Percentiles rank a stretch among this genome's conserved stretches.
phyloP scores from a whole-genome alignment of 257 asterid genomes.

The Salvia hispanica region DNA sequence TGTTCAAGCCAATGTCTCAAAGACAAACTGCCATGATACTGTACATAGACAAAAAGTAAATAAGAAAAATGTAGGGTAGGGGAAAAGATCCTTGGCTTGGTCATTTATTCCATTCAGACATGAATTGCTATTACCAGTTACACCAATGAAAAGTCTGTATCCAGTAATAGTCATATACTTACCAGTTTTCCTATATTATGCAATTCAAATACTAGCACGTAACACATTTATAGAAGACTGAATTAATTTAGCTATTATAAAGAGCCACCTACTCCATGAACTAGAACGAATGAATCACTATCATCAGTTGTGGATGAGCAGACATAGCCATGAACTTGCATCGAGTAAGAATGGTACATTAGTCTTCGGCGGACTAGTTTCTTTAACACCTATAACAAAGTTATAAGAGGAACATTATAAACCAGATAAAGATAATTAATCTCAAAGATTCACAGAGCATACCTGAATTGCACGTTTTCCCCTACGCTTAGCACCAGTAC shows the following conservation, averaged over 20 bases:
- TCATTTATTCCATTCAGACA: conserved; percentile 11
- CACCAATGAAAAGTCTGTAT: conserved; percentile 9
- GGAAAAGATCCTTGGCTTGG: background rate
- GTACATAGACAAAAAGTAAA: conserved; percentile 27
- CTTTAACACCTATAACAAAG: conserved; percentile 67
- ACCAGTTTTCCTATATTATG: conserved; percentile 2
- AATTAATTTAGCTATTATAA: conserved; percentile 3
- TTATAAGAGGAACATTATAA: conserved; percentile 26
- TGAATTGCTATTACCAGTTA: conserved; percentile 16
- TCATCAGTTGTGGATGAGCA: conserved; percentile 65
- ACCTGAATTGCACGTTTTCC: conserved; percentile 94
- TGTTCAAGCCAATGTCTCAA: conserved; percentile 97
- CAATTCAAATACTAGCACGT: conserved; percentile 18
- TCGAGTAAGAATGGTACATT: conserved; percentile 84
- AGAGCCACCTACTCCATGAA: conserved; percentile 75
- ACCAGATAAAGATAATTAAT: conserved; percentile 18
- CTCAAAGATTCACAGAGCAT: conserved; percentile 22
- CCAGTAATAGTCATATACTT: background rate
- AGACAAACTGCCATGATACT: conserved; percentile 92
- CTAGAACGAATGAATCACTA: conserved; percentile 67
- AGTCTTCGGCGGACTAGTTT: conserved; percentile 66
- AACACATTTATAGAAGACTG: conserved; percentile 9
- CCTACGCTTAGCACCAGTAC: conserved; percentile 83
- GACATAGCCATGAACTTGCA: conserved; percentile 94
- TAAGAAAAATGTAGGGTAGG: background rate